Evolutionary conservation across 257 asterid species (phyloP).

Genomic region (Paraleonurus japonicus): DNA sequence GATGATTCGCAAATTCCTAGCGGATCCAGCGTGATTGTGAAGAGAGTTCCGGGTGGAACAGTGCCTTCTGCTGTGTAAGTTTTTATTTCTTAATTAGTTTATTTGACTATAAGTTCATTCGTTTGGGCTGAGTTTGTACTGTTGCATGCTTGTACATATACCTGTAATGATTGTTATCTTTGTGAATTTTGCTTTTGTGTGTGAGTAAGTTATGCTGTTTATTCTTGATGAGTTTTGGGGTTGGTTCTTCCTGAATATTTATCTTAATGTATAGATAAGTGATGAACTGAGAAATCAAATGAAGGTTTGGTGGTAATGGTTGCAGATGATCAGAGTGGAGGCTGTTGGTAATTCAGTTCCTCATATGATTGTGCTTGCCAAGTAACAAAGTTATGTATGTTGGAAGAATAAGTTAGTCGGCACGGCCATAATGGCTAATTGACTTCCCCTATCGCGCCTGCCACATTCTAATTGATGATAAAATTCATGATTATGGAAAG

Average conservation of each 20-base stretch:
- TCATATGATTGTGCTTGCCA: slow-evolving; percentile 1
- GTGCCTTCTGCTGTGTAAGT: slow-evolving; percentile 50
- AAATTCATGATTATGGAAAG: background rate
- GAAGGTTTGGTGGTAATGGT: slow-evolving; percentile 4
- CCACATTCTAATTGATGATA: slow-evolving; percentile 10
- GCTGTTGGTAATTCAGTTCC: slow-evolving; percentile 17
- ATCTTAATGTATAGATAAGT: background rate
- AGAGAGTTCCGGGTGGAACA: slow-evolving; percentile 69
- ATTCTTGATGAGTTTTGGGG: background rate
- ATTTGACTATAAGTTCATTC: slow-evolving; percentile 2
- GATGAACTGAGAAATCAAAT: background rate
- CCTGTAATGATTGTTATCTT: background rate
- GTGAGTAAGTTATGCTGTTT: background rate
- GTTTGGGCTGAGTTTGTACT: background rate
- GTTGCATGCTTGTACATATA: slow-evolving; percentile 21
- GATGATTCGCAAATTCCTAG: slow-evolving; percentile 58
- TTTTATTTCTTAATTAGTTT: background rate
- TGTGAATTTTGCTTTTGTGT: background rate
- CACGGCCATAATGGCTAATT: slow-evolving; percentile 1
- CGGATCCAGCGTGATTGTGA: slow-evolving; percentile 76
- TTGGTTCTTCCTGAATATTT: background rate
- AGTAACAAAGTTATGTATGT: background rate
- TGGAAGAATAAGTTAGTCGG: background rate
- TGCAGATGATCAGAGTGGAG: background rate
- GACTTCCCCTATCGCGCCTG: background rate